Evolutionary conservation across 2,329 filamentous ascomycete genomes (phyloP), one percentile per base, ranked within the genome.

Genomic region (Neopestalotiopsis clavispora): DNA sequence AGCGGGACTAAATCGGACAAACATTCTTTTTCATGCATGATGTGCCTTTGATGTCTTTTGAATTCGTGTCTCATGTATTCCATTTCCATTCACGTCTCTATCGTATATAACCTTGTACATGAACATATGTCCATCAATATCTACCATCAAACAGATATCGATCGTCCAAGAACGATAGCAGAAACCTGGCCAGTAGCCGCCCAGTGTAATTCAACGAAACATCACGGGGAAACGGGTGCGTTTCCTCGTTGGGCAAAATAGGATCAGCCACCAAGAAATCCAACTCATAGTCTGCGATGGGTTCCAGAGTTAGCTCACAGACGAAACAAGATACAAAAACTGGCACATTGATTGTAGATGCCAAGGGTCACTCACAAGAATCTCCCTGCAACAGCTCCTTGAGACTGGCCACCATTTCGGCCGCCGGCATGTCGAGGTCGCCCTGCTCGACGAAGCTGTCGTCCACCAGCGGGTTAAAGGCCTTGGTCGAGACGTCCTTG

Each of bases 1-100:
- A 84, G 83, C 84, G 83, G 88, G 88, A 90, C 88, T 90, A 90
- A 85, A 85, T 84, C 84, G 86, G 87, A 87, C 86, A 86, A 76
- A 90, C 86, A 89, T 84, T 49, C 34, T 38, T 38, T 38, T 38
- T 38, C 10, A 10, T 38, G 34, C 5, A 5, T 38, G 34, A 38
- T 38, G 6, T 38, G 34, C 10, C 6, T 38, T 38, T 38, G 23
- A 28, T 28, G 23, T 28, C 23, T 38, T 38, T 7, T 38, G 10
- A 10, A 38, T 38, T 28, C 23, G 1, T 28, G 23, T 28, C 23
- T 28, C 3, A 28, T 28, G 23, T 28, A 28, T 28, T 28, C 23
- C 23, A 28, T 28, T 28, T 28, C 23, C 2, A 28, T 28, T 28
- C 23, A 28, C 5, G 34, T 10, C 10, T 38, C 4, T 10, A 38